Conservation (phyloP, 495 filamentous ascomycete genomes). For the Glarea lozoyensis region DNA sequence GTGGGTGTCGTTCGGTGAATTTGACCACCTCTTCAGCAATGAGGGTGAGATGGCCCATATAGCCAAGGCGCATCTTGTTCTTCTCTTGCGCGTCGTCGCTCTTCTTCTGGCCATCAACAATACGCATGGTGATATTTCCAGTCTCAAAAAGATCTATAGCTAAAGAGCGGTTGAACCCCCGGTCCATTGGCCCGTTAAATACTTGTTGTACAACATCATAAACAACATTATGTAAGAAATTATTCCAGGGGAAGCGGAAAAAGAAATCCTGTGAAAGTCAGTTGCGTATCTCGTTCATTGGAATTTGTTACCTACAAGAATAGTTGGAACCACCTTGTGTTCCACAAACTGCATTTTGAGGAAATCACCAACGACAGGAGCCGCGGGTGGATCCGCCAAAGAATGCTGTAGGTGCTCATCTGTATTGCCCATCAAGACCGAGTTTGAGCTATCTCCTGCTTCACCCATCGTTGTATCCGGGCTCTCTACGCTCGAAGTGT, state of each 20-base stretch:
- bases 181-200: conserved; percentile 97
- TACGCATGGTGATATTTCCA: conserved; percentile 80
- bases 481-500: conserved; percentile 18
- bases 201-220: conserved; percentile 99
- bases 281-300: background rate
- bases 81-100: conserved; percentile 76
- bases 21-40: conserved; percentile 99
- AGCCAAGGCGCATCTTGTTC: conserved; percentile 86
- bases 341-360: conserved; percentile 97
- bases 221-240: conserved; percentile 98
- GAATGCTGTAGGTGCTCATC: conserved; percentile 13
- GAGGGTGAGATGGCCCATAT: conserved; percentile 96
- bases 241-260: conserved; percentile 99
- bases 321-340: conserved; percentile 89
- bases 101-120: conserved; percentile 79
- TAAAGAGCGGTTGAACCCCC: conserved; percentile 86
- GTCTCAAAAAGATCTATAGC: conserved; percentile 88
- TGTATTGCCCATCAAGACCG: conserved; percentile 17
- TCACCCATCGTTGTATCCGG: conserved; percentile 22
- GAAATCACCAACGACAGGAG: conserved; percentile 93
- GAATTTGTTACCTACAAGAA: conserved; percentile 55
- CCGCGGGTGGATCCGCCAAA: conserved; percentile 28
- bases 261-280: conserved; percentile 66
- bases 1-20: conserved; percentile 89
- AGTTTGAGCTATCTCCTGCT: conserved; percentile 19